Conservation (phyloP, 495 filamentous ascomycete species). For the Physcia stellaris region DNA sequence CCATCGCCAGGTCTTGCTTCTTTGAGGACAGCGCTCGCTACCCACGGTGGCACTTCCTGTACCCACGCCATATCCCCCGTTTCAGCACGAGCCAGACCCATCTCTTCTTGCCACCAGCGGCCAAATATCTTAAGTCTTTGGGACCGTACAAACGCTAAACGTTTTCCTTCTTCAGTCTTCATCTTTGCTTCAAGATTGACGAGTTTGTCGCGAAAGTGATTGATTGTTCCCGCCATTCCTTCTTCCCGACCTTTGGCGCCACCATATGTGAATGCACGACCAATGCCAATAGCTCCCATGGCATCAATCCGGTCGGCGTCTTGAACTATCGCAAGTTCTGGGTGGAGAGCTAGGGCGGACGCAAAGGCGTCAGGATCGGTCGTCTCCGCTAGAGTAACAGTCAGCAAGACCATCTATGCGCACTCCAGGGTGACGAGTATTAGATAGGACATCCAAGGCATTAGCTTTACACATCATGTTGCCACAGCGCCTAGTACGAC, state of each 20-base stretch:
- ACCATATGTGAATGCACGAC: slow-evolving; percentile 48
- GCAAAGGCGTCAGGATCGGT: background rate
- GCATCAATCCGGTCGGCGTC: slow-evolving; percentile 72
- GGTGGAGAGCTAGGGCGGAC: slow-evolving; percentile 23
- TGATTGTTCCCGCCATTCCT: slow-evolving; percentile 36
- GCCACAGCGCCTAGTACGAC: too few species aligned
- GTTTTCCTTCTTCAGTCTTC: slow-evolving; percentile 51
- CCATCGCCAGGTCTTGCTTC: too few species aligned
- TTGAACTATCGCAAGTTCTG: slow-evolving; percentile 62
- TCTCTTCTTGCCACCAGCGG: slow-evolving; percentile 38
- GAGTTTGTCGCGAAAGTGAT: slow-evolving; percentile 58
- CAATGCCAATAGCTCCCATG: slow-evolving; percentile 59
- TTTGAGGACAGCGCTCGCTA: too few species aligned
- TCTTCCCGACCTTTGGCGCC: slow-evolving; percentile 30
- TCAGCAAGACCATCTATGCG: too few species aligned
- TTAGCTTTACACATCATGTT: too few species aligned
- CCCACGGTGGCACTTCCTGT: too few species aligned
- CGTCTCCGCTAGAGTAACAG: too few species aligned
- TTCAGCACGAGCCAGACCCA: too few species aligned
- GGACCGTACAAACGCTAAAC: slow-evolving; percentile 40
- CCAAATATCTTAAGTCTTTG: slow-evolving; percentile 41
- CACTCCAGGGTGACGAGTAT: too few species aligned
- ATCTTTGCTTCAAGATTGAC: slow-evolving; percentile 46
- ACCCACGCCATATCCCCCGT: too few species aligned
- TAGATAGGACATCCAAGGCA: too few species aligned